Evolutionary conservation across 1,284 basidiomycete species (phyloP).

Genomic region (Fomes fomentarius): DNA sequence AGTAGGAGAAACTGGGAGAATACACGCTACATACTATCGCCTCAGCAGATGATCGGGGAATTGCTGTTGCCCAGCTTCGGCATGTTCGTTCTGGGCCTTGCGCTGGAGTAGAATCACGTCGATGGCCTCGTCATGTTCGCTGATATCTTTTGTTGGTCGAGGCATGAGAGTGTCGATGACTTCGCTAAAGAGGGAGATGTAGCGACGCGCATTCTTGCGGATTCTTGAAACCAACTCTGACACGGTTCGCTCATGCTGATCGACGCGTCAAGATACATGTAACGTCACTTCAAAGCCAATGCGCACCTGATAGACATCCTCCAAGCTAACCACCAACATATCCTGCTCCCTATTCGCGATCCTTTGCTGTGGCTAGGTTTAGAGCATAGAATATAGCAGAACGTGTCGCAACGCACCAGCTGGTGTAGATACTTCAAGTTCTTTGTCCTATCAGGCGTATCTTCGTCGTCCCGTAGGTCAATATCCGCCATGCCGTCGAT

Average conservation of each 20-base stretch:
- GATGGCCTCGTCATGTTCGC: slow-evolving; percentile 88
- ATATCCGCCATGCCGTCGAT: slow-evolving; percentile 72
- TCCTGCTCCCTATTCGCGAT: slow-evolving; percentile 94
- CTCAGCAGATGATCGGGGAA: slow-evolving; percentile 92
- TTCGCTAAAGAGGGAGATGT: slow-evolving; percentile 88
- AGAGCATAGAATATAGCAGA: slow-evolving; percentile 21
- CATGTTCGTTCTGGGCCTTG: slow-evolving; percentile 81
- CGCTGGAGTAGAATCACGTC: slow-evolving; percentile 96
- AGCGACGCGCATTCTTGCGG: slow-evolving; percentile 86
- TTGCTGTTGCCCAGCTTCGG: slow-evolving; percentile 67
- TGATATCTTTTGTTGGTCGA: slow-evolving; percentile 85
- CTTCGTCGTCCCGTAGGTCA: slow-evolving; percentile 61
- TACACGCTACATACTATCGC: slow-evolving; percentile 78
- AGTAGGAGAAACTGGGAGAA: not conserved
- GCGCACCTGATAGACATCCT: slow-evolving; percentile 74
- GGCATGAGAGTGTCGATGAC: slow-evolving; percentile 92
- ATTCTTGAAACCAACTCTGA: slow-evolving; percentile 77
- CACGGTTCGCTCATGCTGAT: slow-evolving; percentile 67
- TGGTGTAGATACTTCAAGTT: slow-evolving; percentile 88
- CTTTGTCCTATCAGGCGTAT: slow-evolving; percentile 42
- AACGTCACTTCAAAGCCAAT: slow-evolving; percentile 3
- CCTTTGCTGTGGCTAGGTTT: slow-evolving; percentile 63
- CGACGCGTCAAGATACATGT: not conserved
- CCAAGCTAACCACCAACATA: slow-evolving; percentile 80
- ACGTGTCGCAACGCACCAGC: slow-evolving; percentile 62